Percentiles rank a stretch among this genome's conserved stretches.
Evolutionary conservation across 345 rosid species (phyloP).

Genomic region (Rhizophora apiculata): DNA sequence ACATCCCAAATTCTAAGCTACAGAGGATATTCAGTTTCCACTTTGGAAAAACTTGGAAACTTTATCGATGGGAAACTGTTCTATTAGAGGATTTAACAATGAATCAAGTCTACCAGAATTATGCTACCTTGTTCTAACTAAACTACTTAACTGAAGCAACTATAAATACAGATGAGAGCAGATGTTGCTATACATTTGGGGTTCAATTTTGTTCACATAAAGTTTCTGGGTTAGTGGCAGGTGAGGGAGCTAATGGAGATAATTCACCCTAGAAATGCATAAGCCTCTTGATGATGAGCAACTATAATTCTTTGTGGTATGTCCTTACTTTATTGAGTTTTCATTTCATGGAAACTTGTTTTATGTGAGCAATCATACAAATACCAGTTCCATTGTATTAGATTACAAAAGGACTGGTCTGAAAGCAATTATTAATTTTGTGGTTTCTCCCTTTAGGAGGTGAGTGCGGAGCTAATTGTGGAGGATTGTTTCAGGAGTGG

Average conservation of each 20-base stretch:
- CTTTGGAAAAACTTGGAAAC: constrained; percentile 10
- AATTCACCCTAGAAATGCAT: constrained; percentile 46
- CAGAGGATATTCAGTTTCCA: constrained; percentile 8
- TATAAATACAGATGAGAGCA: constrained; percentile 19
- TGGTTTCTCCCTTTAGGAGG: constrained; percentile 57
- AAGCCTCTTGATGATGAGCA: constrained; percentile 42
- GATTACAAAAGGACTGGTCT: constrained; percentile 22
- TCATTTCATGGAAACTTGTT: constrained; percentile 18
- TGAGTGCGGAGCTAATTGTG: constrained; percentile 42
- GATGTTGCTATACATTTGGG: constrained; percentile 10
- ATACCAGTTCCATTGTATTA: constrained; percentile 11
- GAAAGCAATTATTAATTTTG: constrained; percentile 31
- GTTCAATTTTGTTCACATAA: constrained; percentile 37
- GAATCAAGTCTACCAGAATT: neutral
- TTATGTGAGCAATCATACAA: constrained; percentile 15
- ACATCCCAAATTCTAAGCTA: constrained; percentile 5
- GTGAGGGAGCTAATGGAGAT: constrained; percentile 72
- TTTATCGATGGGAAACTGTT: too few species aligned
- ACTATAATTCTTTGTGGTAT: constrained; percentile 55
- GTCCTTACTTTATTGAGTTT: constrained; percentile 40
- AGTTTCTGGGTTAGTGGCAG: constrained; percentile 73
- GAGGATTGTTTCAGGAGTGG: constrained; percentile 42
- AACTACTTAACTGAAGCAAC: constrained; percentile 14
- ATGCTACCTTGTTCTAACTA: neutral
- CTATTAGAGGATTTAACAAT: neutral